Evolutionary conservation across 177 flowering plant species (phyloP).

Genomic region (Telopea speciosissima): DNA sequence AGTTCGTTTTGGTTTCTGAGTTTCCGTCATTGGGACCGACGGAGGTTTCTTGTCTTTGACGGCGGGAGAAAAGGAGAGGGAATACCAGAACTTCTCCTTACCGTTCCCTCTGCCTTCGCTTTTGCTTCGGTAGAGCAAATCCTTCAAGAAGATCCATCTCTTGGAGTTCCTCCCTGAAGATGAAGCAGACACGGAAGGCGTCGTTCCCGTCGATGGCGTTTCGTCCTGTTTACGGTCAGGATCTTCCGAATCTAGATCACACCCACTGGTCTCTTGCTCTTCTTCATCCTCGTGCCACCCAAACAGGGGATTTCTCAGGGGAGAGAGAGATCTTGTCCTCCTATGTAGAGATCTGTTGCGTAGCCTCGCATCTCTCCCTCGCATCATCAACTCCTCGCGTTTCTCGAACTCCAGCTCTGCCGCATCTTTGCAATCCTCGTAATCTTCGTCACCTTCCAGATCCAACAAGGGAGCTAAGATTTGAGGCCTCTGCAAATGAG

Average conservation of each 20-base stretch:
- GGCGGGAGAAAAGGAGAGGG: constrained; percentile 48
- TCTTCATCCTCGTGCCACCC: constrained; percentile 25
- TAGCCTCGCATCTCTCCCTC: constrained; percentile 44
- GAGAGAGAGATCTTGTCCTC: constrained; percentile 62
- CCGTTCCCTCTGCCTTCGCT: constrained; percentile 57
- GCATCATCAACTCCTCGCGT: constrained; percentile 8
- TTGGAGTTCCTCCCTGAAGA: constrained; percentile 67
- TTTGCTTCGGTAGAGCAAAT: constrained; percentile 76
- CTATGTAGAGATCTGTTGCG: constrained; percentile 42
- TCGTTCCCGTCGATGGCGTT: constrained; percentile 24
- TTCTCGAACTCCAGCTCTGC: constrained; percentile 2
- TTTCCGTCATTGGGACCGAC: neutral
- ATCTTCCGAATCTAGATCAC: neutral
- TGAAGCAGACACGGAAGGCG: constrained; percentile 41
- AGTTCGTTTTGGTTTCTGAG: constrained; percentile 7
- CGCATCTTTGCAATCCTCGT: constrained; percentile 11
- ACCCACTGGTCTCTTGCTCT: constrained; percentile 9
- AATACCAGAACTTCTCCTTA: constrained; percentile 40
- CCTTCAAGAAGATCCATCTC: constrained; percentile 81
- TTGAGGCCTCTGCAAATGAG: constrained; percentile 37
- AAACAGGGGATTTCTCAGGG: constrained; percentile 24
- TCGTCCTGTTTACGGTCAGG: constrained; percentile 13
- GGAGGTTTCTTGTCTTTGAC: constrained; percentile 35
- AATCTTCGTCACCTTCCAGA: constrained; percentile 22
- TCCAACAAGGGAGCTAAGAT: constrained; percentile 26